These are phyloP conservation scores for Pseudoneurospora amorphoporcata DNA, from an alignment of 495 filamentous ascomycete species.

Conservation along the genomic window DNA sequence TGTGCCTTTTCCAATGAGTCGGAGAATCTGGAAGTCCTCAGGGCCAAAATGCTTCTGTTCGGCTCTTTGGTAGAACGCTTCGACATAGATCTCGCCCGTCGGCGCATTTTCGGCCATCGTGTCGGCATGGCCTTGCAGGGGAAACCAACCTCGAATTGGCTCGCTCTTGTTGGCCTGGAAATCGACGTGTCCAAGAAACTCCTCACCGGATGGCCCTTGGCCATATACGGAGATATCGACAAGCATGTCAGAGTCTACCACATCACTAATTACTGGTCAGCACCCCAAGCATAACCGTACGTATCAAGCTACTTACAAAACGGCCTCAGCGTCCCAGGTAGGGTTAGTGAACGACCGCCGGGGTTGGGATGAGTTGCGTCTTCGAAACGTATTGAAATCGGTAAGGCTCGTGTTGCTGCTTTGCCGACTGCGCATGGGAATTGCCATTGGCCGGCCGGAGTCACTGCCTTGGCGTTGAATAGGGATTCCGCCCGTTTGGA, in stretches of 20 bases:
- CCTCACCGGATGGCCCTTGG: slow-evolving; percentile 64
- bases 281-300: not conserved
- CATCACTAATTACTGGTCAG: slow-evolving; percentile 58
- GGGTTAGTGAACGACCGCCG: slow-evolving; percentile 69
- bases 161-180: slow-evolving; percentile 53
- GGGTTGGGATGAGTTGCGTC: slow-evolving; percentile 19
- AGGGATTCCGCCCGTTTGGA: slow-evolving; percentile 44
- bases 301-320: slow-evolving; percentile 59
- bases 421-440: slow-evolving; percentile 90
- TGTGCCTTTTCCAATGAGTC: slow-evolving; percentile 94
- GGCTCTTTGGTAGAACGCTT: slow-evolving; percentile 77
- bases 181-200: slow-evolving; percentile 84
- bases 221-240: slow-evolving; percentile 94
- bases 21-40: slow-evolving; percentile 92
- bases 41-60: slow-evolving; percentile 90
- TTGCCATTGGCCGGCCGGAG: slow-evolving; percentile 73
- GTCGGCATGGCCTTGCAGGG: slow-evolving; percentile 54
- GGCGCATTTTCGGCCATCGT: slow-evolving; percentile 46
- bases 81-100: slow-evolving; percentile 83
- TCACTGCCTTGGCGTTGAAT: slow-evolving; percentile 63
- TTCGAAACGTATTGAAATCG: slow-evolving; percentile 61
- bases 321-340: slow-evolving; percentile 89
- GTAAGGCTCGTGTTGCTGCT: slow-evolving; percentile 81
- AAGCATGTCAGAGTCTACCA: slow-evolving; percentile 83
- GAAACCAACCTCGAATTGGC: slow-evolving; percentile 75